phyloP scores from a whole-genome alignment of 1,139 yeast species.

The Meyerozyma carpophila region DNA sequence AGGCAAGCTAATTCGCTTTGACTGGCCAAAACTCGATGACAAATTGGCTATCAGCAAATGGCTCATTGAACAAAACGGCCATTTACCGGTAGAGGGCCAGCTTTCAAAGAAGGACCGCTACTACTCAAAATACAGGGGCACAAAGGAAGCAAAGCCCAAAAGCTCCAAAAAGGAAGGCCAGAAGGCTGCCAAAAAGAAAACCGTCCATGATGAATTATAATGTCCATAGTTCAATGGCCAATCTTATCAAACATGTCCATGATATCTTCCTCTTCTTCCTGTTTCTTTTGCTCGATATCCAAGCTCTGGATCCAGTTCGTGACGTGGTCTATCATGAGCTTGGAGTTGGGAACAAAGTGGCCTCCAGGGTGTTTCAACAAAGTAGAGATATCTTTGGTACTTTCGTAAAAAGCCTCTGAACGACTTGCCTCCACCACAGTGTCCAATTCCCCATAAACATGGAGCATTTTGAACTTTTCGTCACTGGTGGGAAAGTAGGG shows the following conservation, averaged over 20 bases:
- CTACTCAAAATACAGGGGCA: slow-evolving; percentile 22
- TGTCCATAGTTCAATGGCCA: neutral
- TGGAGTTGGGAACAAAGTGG: slow-evolving; percentile 78
- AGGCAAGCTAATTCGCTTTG: slow-evolving; percentile 22
- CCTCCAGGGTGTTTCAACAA: slow-evolving; percentile 76
- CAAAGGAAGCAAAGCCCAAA: neutral
- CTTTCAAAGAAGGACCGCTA: slow-evolving; percentile 32
- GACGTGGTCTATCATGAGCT: slow-evolving; percentile 53
- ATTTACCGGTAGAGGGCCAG: slow-evolving; percentile 33
- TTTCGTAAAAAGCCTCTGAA: slow-evolving; percentile 51
- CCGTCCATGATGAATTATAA: slow-evolving; percentile 12
- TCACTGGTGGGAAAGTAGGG: slow-evolving; percentile 23
- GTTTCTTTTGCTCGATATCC: slow-evolving; percentile 9
- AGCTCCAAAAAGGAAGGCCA: too few relatives aligned
- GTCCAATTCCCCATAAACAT: slow-evolving; percentile 82
- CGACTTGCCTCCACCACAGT: slow-evolving; percentile 81
- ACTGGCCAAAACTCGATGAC: slow-evolving; percentile 21
- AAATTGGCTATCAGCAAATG: slow-evolving; percentile 31
- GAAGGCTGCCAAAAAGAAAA: slow-evolving; percentile 2
- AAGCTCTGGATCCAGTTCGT: slow-evolving; percentile 43
- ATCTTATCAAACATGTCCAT: slow-evolving; percentile 1
- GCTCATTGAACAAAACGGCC: slow-evolving; percentile 24
- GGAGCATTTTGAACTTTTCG: slow-evolving; percentile 43
- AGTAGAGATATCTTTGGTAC: slow-evolving; percentile 41
- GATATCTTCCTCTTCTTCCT: slow-evolving; percentile 9